Percentiles rank a stretch among this genome's conserved stretches.
These are phyloP conservation scores for Podila horticola DNA, from an alignment of 192 early-diverging fungal genomes.

Conservation along the genomic window DNA sequence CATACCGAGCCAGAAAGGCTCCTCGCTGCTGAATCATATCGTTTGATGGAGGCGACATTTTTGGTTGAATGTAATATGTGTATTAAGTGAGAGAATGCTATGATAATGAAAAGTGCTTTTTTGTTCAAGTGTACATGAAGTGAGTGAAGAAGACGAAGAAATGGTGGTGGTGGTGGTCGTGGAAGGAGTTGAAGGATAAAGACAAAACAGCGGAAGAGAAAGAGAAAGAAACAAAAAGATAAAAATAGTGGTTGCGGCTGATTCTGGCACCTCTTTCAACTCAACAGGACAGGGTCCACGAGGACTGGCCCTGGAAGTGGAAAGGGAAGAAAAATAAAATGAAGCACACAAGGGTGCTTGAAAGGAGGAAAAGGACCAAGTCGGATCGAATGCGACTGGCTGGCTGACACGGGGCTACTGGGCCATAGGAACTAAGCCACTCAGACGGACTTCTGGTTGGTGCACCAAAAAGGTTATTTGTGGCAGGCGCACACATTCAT, in stretches of 20 bases:
- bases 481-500: too few relatives aligned
- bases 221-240: neutral
- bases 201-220: neutral
- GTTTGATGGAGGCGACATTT: neutral
- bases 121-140: neutral
- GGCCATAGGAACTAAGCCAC: too few relatives aligned
- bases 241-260: too few relatives aligned
- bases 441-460: too few relatives aligned
- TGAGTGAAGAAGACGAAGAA: neutral
- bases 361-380: too few relatives aligned
- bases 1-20: slow-evolving; percentile 20
- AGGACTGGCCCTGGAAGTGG: neutral
- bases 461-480: too few relatives aligned
- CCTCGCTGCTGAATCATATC: slow-evolving; percentile 9
- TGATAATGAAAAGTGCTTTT: neutral
- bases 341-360: too few relatives aligned
- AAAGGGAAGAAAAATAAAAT: too few relatives aligned
- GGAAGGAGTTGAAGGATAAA: neutral
- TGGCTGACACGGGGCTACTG: too few relatives aligned
- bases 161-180: neutral
- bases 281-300: neutral
- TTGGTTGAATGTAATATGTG: neutral
- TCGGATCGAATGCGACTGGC: too few relatives aligned
- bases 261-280: neutral
- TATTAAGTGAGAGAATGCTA: neutral